These are phyloP conservation scores for Fusarium subglutinans DNA, from an alignment of 2,329 filamentous ascomycete species.

Conservation along the genomic window DNA sequence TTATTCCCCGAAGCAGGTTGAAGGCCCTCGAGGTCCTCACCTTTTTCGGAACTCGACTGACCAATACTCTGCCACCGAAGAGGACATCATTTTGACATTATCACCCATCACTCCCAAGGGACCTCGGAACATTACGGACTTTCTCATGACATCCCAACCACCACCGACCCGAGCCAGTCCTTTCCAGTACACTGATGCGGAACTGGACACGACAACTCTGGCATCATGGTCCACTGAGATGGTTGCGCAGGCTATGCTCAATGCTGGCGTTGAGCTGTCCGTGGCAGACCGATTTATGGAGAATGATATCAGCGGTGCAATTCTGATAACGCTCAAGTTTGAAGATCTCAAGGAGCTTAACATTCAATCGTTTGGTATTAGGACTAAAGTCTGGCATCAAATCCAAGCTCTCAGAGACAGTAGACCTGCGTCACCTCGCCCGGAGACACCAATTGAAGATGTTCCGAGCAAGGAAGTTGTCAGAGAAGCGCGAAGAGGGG, in stretches of 20 bases:
- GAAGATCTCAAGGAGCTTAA: constrained; percentile 85
- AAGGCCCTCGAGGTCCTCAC: constrained; percentile 87
- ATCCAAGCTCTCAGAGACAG: constrained; percentile 74
- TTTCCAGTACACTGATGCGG: constrained; percentile 64
- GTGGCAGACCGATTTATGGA: constrained; percentile 86
- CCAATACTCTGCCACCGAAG: constrained; percentile 48
- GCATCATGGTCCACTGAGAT: constrained; percentile 77
- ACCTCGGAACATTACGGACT: constrained; percentile 48
- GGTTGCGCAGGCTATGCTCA: constrained; percentile 87
- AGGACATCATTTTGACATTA: constrained; percentile 69
- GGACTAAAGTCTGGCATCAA: constrained; percentile 82
- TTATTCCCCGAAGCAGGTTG: constrained; percentile 70
- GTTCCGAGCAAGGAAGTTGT: constrained; percentile 61
- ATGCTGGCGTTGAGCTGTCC: constrained; percentile 79
- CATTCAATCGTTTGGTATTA: constrained; percentile 82
- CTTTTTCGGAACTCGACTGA: constrained; percentile 77
- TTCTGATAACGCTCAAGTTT: constrained; percentile 90
- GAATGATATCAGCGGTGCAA: constrained; percentile 90
- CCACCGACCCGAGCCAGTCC: constrained; percentile 56
- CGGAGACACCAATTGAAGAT: constrained; percentile 70
- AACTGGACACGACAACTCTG: constrained; percentile 68
- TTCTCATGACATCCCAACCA: constrained; percentile 37
- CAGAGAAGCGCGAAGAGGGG: constrained; percentile 55
- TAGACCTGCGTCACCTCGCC: constrained; percentile 59
- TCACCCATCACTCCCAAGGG: constrained; percentile 78